Evolutionary conservation across 1,284 basidiomycete species (phyloP).

Genomic region (Ceratobasidium sp.): DNA sequence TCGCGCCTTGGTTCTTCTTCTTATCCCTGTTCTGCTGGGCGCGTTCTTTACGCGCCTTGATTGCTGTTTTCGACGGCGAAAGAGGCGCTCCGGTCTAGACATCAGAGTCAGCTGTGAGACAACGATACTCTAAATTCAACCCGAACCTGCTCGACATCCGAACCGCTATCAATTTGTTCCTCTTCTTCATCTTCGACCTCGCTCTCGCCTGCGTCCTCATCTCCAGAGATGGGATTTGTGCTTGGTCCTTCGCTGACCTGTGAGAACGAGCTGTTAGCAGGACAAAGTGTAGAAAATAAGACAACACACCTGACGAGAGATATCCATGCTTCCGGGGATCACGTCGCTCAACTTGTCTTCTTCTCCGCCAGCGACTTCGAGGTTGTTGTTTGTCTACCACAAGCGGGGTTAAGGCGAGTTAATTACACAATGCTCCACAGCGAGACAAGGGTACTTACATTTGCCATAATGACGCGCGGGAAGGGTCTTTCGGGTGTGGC

Average conservation of each 20-base stretch:
- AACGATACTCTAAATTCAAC: constrained; percentile 51
- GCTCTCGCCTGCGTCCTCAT: constrained; percentile 61
- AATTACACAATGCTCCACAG: too few species aligned
- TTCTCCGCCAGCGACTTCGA: constrained; percentile 57
- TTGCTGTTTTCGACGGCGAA: constrained; percentile 59
- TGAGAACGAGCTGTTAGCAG: constrained; percentile 3
- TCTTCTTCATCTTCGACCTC: constrained; percentile 70
- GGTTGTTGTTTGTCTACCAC: constrained; percentile 29
- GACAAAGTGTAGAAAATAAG: constrained; percentile 9
- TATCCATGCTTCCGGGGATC: constrained; percentile 80
- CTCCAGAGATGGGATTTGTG: constrained; percentile 53
- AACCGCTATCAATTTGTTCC: constrained; percentile 39
- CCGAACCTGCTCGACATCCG: constrained; percentile 44
- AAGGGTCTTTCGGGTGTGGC: background rate
- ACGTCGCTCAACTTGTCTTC: constrained; percentile 86
- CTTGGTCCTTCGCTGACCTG: constrained; percentile 48
- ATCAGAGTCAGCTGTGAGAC: constrained; percentile 46
- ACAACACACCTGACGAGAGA: constrained; percentile 76
- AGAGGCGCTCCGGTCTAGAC: constrained; percentile 55
- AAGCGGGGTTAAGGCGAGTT: background rate
- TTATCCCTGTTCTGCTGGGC: constrained; percentile 63
- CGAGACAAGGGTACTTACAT: too few species aligned
- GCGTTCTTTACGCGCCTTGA: constrained; percentile 56
- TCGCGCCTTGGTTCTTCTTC: constrained; percentile 73
- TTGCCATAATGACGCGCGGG: constrained; percentile 15